Evolutionary conservation across 2,329 filamentous ascomycete species (phyloP).

Genomic region (Seiridium unicorne): DNA sequence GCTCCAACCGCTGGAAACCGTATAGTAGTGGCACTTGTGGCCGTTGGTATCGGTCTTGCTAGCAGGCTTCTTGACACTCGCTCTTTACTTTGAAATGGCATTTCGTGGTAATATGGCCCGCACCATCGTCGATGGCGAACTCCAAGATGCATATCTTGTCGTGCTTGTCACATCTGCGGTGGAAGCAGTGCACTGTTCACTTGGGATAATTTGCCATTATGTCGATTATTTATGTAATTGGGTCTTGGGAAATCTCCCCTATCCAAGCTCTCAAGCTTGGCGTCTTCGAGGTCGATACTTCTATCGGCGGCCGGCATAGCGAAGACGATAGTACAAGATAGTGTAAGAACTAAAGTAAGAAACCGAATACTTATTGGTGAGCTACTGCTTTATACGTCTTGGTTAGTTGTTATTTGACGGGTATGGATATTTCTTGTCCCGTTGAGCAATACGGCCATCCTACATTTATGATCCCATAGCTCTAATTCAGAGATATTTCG

Average conservation of each 20-base stretch:
- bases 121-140: slow-evolving; percentile 36
- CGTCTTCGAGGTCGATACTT: background rate
- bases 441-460: no score
- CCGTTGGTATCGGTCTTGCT: slow-evolving; percentile 36
- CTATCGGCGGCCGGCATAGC: no score
- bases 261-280: background rate
- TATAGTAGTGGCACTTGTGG: background rate
- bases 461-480: no score
- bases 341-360: no score
- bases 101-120: slow-evolving; percentile 21
- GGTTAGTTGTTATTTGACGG: no score
- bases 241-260: background rate
- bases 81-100: slow-evolving; percentile 36
- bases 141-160: slow-evolving; percentile 38
- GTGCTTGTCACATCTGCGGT: slow-evolving; percentile 33
- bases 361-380: no score
- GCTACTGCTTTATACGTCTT: no score
- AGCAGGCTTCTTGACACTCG: slow-evolving; percentile 16
- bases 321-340: no score
- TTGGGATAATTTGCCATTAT: slow-evolving; percentile 14
- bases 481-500: no score
- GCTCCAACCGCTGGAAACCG: background rate
- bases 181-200: slow-evolving; percentile 39
- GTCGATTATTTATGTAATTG: background rate
- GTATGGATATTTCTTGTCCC: no score